These are phyloP conservation scores for Mycothermus thermophilus DNA, from an alignment of 495 filamentous ascomycete species.

Conservation along the genomic window DNA sequence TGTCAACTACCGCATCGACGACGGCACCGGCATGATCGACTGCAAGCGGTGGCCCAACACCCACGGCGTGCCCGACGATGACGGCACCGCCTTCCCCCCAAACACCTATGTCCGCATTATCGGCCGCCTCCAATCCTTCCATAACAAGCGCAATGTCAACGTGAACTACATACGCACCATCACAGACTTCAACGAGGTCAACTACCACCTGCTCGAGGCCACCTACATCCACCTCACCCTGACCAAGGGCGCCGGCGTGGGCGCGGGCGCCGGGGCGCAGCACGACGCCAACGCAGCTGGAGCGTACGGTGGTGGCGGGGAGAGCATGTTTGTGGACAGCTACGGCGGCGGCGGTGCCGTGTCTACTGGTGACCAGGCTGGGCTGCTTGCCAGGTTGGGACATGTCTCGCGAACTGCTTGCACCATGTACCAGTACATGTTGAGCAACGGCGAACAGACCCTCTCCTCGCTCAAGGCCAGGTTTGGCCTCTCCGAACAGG, in stretches of 20 bases:
- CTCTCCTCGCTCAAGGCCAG: slow-evolving; percentile 55
- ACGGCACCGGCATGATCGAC: slow-evolving; percentile 86
- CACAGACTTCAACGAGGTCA: slow-evolving; percentile 78
- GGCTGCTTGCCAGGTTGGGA: no score
- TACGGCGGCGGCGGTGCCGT: slow-evolving; percentile 27
- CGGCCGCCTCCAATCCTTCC: slow-evolving; percentile 64
- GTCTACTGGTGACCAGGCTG: no score
- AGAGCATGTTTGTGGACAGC: slow-evolving; percentile 41
- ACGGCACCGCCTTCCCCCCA: slow-evolving; percentile 28
- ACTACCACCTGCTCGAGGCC: slow-evolving; percentile 78
- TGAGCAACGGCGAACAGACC: slow-evolving; percentile 64
- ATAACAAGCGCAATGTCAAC: slow-evolving; percentile 63
- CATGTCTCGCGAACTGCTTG: slow-evolving; percentile 41
- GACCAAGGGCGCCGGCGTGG: slow-evolving; percentile 51
- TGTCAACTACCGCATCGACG: slow-evolving; percentile 82
- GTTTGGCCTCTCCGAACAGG: slow-evolving; percentile 45
- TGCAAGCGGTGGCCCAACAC: slow-evolving; percentile 62
- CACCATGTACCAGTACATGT: slow-evolving; percentile 54
- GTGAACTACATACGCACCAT: slow-evolving; percentile 71
- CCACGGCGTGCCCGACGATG: slow-evolving; percentile 27
- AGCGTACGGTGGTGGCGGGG: slow-evolving; percentile 30
- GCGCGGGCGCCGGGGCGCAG: slow-evolving; percentile 15
- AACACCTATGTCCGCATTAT: slow-evolving; percentile 72
- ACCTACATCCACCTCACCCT: slow-evolving; percentile 76
- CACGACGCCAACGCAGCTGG: no score